A percentile compares a stretch with the other conserved stretches of the same genome.
Conservation (phyloP, 2,329 filamentous ascomycete species). For the Amauroascus niger region DNA sequence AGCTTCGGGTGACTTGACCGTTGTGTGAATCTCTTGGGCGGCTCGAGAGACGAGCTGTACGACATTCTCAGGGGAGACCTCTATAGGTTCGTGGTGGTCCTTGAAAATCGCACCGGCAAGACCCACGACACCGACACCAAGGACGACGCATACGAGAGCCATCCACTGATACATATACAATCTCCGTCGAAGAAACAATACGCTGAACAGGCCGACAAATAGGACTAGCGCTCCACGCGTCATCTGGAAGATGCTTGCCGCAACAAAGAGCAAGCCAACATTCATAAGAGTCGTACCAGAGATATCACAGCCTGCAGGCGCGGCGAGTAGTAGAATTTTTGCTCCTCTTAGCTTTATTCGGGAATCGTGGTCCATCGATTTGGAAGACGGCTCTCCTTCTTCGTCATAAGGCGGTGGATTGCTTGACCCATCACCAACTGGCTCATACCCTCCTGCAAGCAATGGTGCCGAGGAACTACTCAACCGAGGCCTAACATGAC, state of each 20-base stretch:
- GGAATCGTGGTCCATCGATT: constrained; percentile 48
- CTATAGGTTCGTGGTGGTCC: constrained; percentile 42
- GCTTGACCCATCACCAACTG: constrained; percentile 47
- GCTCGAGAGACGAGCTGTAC: constrained; percentile 30
- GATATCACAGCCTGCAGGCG: constrained; percentile 89
- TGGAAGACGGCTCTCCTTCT: constrained; percentile 42
- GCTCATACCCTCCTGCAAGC: constrained; percentile 53
- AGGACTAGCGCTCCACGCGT: constrained; percentile 87
- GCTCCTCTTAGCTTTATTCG: constrained; percentile 56
- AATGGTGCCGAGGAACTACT: constrained; percentile 33
- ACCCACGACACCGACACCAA: constrained; percentile 81
- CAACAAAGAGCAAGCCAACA: constrained; percentile 83
- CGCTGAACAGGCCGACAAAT: constrained; percentile 92
- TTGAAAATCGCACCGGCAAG: constrained; percentile 75
- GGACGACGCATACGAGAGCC: constrained; percentile 73
- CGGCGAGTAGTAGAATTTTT: constrained; percentile 63
- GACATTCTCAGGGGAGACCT: constrained; percentile 21
- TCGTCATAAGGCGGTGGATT: constrained; percentile 26
- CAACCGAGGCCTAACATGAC: constrained; percentile 37
- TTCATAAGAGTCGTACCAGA: constrained; percentile 96
- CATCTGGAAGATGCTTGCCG: constrained; percentile 97
- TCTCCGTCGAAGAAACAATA: constrained; percentile 72
- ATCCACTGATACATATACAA: constrained; percentile 87
- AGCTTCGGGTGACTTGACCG: constrained; percentile 46
- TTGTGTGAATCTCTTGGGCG: constrained; percentile 34